Conservation (phyloP, 73 alveolate genomes). For the Urostyla sp. region DNA sequence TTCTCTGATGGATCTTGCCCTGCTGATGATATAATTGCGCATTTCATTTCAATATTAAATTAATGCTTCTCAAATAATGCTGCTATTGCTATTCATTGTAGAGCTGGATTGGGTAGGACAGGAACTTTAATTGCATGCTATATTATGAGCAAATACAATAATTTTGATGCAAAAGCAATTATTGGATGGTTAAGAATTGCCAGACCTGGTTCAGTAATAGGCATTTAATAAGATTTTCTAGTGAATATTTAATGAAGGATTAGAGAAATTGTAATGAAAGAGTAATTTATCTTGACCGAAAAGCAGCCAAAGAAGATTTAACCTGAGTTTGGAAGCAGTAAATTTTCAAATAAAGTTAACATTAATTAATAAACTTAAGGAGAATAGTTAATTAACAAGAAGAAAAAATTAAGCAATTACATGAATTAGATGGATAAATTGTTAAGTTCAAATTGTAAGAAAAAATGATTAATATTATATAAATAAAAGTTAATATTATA, state of each 20-base stretch:
- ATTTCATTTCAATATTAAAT: slow-evolving; percentile 49
- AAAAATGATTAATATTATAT: neutral
- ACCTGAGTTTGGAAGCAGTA: neutral
- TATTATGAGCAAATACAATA: slow-evolving; percentile 74
- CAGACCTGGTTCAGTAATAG: slow-evolving; percentile 86
- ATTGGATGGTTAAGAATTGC: slow-evolving; percentile 85
- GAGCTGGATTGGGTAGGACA: slow-evolving; percentile 91
- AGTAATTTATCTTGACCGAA: neutral
- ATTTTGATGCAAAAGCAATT: slow-evolving; percentile 81
- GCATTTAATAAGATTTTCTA: slow-evolving; percentile 40
- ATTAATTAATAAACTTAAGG: slow-evolving; percentile 38
- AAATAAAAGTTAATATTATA: neutral
- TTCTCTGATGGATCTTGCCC: slow-evolving; percentile 66
- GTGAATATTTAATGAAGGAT: slow-evolving; percentile 29
- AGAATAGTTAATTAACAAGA: slow-evolving; percentile 22
- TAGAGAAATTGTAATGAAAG: neutral
- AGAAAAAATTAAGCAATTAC: slow-evolving; percentile 15
- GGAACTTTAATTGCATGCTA: slow-evolving; percentile 86
- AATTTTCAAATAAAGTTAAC: neutral
- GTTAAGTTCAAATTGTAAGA: neutral
- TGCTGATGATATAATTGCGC: slow-evolving; percentile 51
- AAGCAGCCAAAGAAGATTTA: neutral
- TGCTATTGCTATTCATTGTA: slow-evolving; percentile 78
- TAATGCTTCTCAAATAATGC: slow-evolving; percentile 20
- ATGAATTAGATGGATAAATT: slow-evolving; percentile 26